phyloP scores from a whole-genome alignment of 108 stramenopile genomes.

The Fistulifera solaris region DNA sequence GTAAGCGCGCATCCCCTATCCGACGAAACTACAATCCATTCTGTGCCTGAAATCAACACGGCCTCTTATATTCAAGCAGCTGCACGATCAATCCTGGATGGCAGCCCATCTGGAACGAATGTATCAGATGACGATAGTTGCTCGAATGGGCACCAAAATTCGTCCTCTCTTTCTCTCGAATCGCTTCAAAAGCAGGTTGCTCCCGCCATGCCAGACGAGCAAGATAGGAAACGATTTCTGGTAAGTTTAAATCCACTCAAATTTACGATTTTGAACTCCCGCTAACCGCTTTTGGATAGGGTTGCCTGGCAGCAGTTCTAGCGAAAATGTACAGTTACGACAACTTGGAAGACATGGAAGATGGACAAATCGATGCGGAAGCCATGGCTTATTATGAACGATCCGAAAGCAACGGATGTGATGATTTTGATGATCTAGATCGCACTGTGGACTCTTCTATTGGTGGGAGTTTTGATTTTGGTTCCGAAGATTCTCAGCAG shows the following conservation, averaged over 20 bases:
- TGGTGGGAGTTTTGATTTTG: constrained; percentile 7
- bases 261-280: too few species aligned
- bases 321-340: constrained; percentile 62
- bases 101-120: constrained; percentile 20
- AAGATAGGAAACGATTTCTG: constrained; percentile 48
- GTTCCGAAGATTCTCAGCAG: constrained; percentile 5
- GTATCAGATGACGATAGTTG: constrained; percentile 20
- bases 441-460: not conserved
- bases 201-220: constrained; percentile 41
- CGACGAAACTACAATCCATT: too few species aligned
- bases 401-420: constrained; percentile 19
- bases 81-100: constrained; percentile 42
- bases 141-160: constrained; percentile 7
- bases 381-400: constrained; percentile 22
- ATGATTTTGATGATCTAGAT: constrained; percentile 12
- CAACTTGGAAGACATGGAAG: constrained; percentile 7
- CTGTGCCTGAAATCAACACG: constrained; percentile 1
- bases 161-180: constrained; percentile 1
- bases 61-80: constrained; percentile 37
- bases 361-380: constrained; percentile 8
- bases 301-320: constrained; percentile 69
- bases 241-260: constrained; percentile 12
- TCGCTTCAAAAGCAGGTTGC: constrained; percentile 20
- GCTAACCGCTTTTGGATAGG: constrained; percentile 12
- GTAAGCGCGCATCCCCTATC: too few species aligned